Evolutionary conservation across 2,329 filamentous ascomycete species (phyloP).

Genomic region (Hirsutella rhossiliensis): DNA sequence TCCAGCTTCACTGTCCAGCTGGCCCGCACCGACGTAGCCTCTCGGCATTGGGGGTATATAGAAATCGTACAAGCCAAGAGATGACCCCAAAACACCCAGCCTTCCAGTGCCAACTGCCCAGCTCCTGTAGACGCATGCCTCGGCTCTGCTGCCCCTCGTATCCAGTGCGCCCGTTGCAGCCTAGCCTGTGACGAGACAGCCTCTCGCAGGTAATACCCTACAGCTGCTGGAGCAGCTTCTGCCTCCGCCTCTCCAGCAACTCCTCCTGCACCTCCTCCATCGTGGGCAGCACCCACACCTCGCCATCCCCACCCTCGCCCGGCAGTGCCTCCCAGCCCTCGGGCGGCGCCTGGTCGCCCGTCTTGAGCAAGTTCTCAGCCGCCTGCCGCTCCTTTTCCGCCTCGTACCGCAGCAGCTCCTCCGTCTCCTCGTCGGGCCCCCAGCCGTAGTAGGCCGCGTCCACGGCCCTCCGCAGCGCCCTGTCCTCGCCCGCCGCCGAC

Average conservation of each 20-base stretch:
- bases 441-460: constrained; percentile 96
- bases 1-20: too few relatives aligned
- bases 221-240: constrained; percentile 75
- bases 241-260: constrained; percentile 72
- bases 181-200: too few relatives aligned
- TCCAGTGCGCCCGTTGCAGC: too few relatives aligned
- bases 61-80: too few relatives aligned
- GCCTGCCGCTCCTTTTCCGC: constrained; percentile 73
- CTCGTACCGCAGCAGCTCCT: constrained; percentile 69
- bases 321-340: constrained; percentile 76
- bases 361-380: constrained; percentile 51
- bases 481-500: constrained; percentile 30
- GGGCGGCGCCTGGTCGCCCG: constrained; percentile 43
- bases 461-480: constrained; percentile 62
- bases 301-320: constrained; percentile 74
- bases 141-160: too few relatives aligned
- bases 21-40: too few relatives aligned
- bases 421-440: constrained; percentile 84
- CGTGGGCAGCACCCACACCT: constrained; percentile 72
- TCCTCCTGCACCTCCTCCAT: constrained; percentile 91
- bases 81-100: too few relatives aligned
- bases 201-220: constrained; percentile 11
- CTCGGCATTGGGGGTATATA: too few relatives aligned
- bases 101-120: too few relatives aligned
- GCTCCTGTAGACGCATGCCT: too few relatives aligned